Conservation (phyloP, 176 grass and related monocot genomes). For the Avena eriantha region DNA sequence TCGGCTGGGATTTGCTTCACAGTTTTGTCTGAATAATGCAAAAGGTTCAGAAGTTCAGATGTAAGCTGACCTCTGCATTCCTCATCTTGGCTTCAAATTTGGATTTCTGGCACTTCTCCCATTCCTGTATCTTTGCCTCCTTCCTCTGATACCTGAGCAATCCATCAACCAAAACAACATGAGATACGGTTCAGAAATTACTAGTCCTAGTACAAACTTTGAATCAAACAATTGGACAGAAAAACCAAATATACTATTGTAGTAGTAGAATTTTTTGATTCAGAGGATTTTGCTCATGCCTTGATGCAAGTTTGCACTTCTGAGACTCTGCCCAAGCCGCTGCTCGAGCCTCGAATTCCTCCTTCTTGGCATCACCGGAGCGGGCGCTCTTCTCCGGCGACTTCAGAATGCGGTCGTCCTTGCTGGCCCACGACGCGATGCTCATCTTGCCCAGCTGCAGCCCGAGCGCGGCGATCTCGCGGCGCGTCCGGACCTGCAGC, state of each 20-base stretch:
- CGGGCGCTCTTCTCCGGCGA: slow-evolving; percentile 35
- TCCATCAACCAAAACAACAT: background rate
- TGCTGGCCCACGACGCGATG: slow-evolving; percentile 96
- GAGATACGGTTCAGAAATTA: background rate
- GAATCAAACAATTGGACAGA: background rate
- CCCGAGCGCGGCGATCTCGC: slow-evolving; percentile 87
- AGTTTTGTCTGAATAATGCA: background rate
- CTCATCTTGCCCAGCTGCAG: slow-evolving; percentile 91
- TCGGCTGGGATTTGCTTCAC: background rate
- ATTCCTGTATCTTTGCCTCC: slow-evolving; percentile 81
- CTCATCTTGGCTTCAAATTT: slow-evolving; percentile 79
- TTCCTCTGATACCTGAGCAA: slow-evolving; percentile 66
- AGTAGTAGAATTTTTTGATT: too few relatives aligned
- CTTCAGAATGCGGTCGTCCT: slow-evolving; percentile 46
- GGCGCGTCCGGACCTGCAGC: slow-evolving; percentile 74
- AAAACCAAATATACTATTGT: background rate
- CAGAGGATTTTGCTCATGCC: slow-evolving; percentile 25
- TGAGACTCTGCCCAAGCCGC: slow-evolving; percentile 76
- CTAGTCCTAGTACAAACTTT: background rate
- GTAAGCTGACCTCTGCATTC: slow-evolving; percentile 63
- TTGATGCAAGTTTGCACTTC: slow-evolving; percentile 67
- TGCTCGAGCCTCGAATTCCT: slow-evolving; percentile 68
- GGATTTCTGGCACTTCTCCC: slow-evolving; percentile 71
- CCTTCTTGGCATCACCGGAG: slow-evolving; percentile 13
- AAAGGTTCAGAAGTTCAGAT: background rate